Evolutionary conservation across 176 grass and related monocot genomes (phyloP), one percentile per base, ranked within the genome.

Genomic region (Tillandsia fasciculata): DNA sequence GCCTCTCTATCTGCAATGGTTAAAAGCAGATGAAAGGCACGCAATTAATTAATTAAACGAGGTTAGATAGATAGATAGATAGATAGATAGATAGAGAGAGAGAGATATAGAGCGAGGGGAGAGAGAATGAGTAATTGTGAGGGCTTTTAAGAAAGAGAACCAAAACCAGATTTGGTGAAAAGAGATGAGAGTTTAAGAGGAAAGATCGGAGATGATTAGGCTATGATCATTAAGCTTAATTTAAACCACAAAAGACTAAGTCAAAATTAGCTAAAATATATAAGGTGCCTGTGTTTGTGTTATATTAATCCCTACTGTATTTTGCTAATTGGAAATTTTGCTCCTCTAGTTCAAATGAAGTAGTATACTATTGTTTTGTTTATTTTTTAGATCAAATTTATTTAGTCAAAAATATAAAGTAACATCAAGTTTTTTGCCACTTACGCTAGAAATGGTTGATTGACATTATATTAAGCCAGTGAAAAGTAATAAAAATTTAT

Each of bases 121-220:
- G 52, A 71, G 14, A 75, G 74, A 76, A 71, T 76, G 65, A 64
- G 67, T 73, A 17, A 53, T 81, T 50, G 53, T 24, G 48, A 53
- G 0, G 11, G 47, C 12, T 74, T 26, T 64, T 51, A 26, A 64
- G 53, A 6, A 22, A 26, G 20, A 82, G 64, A 24, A 24, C 10
- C 14, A 20, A n/a, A 8, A 67, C 58, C 74, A 79, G 47, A 23
- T 64, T 42, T 70, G 49, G 81, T 61, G 26, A 51, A 24, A 2
- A 53, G 17, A 56, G 82, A 87, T 57, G 75, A 73, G 72, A 67
- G 84, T 14, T 75, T 57, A 70, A 64, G 91, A 87, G 91, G 68
- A 61, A 91, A 72, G 77, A 73, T 86, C 81, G 91, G 87, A 64
- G 20, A 10, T 61, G 78, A 56, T 71, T 56, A 58, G 53, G 11